Base-by-base conservation (phyloP, 106 monocot genomes). In the Gastrodia elata region DNA sequence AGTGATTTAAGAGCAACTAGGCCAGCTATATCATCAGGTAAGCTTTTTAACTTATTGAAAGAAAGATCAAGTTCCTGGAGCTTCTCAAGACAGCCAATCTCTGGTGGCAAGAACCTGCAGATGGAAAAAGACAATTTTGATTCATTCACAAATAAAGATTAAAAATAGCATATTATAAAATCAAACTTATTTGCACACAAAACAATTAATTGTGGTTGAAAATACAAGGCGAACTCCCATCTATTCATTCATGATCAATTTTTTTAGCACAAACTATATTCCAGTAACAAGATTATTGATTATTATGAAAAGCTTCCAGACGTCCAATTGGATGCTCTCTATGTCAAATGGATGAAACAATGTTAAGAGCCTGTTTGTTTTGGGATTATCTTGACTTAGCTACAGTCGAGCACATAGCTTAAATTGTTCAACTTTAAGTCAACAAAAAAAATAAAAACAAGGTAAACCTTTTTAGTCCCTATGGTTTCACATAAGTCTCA, bases 1-100 rank as follows among this genome's bases (percentile, higher is more conserved):
- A 98, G 77, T 70, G 70, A 75, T 79, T 77, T 91, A 34, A 98
- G 90, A 36, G 83, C 64, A 84, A 52, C 74, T 76, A 98, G 75
- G 22, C 80, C 83, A 36, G 82, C 83, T 57, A 98, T 84, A 80
- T 76, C 82, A 75, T 88, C 71, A 41, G 98, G 93, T 77, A 98
- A 91, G 38, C 73, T 93, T 72, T 93, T 98, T 73, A 98, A 59
- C 77, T 98, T 91, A 79, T 98, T 98, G 74, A 93, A 98, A n/a
- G 98, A 98, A 72, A 98, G 80, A 85, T 98, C 98, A 64, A 98
- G 91, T 68, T 98, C 91, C 77, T 85, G 86, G 59, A 98, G 86
- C 43, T 84, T 93, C 65, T 83, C 83, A 25, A 98, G 88, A 55
- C 64, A 84, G 41, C 87, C 86, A 82, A 98, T 87, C 74, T 93